Evolutionary conservation across 768 basidiomycete genomes (phyloP).

Genomic region (Suillus hirtellus): DNA sequence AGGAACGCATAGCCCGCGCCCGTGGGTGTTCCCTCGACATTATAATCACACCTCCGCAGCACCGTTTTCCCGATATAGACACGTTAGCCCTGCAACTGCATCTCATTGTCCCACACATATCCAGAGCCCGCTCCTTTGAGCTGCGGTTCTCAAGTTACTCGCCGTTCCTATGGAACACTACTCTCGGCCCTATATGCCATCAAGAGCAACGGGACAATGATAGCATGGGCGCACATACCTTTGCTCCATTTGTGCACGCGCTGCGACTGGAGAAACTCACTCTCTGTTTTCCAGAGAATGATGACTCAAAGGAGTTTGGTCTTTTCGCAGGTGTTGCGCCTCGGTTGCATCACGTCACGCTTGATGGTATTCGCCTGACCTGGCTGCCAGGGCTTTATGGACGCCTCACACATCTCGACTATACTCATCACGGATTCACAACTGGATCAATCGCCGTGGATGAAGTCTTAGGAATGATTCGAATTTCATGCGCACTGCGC

Average conservation of each 20-base stretch:
- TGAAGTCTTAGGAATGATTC: constrained; percentile 60
- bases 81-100: constrained; percentile 64
- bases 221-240: constrained; percentile 10
- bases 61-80: constrained; percentile 32
- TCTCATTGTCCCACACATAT: constrained; percentile 46
- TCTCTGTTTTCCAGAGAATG: constrained; percentile 62
- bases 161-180: constrained; percentile 69
- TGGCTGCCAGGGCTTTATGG: constrained; percentile 65
- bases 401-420: constrained; percentile 65
- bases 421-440: constrained; percentile 72
- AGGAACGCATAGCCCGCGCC: constrained; percentile 59
- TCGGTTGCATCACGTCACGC: constrained; percentile 49
- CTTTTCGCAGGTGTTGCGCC: constrained; percentile 67
- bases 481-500: constrained; percentile 50
- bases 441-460: constrained; percentile 52
- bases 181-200: constrained; percentile 55
- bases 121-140: constrained; percentile 62
- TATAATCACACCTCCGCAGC: constrained; percentile 39
- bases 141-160: constrained; percentile 55
- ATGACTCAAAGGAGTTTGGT: constrained; percentile 65
- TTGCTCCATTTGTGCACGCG: constrained; percentile 35
- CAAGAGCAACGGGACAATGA: constrained; percentile 25
- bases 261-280: constrained; percentile 52
- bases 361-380: constrained; percentile 64
- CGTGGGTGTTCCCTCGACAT: constrained; percentile 63